Percentiles rank a stretch among this genome's conserved stretches.
phyloP scores from a whole-genome alignment of 192 early-diverging fungal genomes.

The Podila clonocystis region DNA sequence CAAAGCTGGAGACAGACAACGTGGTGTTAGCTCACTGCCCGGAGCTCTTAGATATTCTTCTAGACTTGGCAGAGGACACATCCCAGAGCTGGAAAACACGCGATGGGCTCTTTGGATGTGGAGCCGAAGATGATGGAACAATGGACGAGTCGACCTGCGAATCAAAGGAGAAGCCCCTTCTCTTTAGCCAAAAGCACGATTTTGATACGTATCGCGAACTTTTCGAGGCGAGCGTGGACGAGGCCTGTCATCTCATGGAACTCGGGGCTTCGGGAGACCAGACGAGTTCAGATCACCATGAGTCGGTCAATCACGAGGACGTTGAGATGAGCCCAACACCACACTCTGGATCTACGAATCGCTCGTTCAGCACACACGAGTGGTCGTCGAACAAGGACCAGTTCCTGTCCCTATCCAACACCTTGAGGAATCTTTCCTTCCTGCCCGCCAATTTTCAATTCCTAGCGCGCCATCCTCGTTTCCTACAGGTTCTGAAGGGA shows the following conservation, averaged over 20 bases:
- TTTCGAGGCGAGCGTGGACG: conserved; percentile 64
- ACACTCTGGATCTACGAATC: conserved; percentile 10
- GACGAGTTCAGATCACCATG: background rate
- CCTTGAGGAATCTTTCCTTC: conserved; percentile 67
- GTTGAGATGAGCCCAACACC: background rate
- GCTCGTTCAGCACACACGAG: conserved; percentile 15
- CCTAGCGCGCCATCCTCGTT: conserved; percentile 56
- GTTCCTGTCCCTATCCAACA: conserved; percentile 61
- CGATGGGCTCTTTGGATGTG: background rate
- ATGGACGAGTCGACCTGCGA: background rate
- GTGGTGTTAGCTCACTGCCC: conserved; percentile 68
- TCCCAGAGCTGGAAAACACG: conserved; percentile 16
- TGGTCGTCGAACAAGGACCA: conserved; percentile 55
- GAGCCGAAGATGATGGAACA: background rate
- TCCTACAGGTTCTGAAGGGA: conserved; percentile 50
- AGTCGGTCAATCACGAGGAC: conserved; percentile 28
- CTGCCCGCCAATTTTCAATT: conserved; percentile 58
- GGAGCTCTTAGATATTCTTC: conserved; percentile 72
- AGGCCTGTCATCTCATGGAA: conserved; percentile 50
- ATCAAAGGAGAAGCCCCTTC: conserved; percentile 4
- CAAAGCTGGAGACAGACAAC: conserved; percentile 60
- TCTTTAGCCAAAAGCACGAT: conserved; percentile 16
- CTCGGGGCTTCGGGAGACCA: background rate
- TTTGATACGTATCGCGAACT: conserved; percentile 59
- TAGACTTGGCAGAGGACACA: conserved; percentile 65